Evolutionary conservation across 2,329 filamentous ascomycete genomes (phyloP).

Genomic region (Sporothrix luriei): DNA sequence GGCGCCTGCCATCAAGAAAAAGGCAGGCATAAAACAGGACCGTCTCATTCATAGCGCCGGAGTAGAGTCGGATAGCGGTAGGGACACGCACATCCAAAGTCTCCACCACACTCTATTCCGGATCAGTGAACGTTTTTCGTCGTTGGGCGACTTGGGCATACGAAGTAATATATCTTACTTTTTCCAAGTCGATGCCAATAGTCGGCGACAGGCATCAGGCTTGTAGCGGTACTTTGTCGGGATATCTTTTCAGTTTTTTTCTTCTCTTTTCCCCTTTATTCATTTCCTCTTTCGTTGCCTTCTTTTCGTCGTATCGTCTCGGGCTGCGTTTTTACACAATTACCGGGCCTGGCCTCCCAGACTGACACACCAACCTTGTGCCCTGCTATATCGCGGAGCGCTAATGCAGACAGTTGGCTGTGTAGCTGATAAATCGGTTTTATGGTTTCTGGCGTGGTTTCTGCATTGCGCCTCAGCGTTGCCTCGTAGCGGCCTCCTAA

Average conservation of each 20-base stretch:
- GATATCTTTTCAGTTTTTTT: no score
- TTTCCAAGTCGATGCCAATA: conserved; percentile 11
- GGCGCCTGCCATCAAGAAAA: background rate
- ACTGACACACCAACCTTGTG: conserved; percentile 21
- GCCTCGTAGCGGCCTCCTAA: conserved; percentile 5
- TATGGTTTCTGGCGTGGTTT: conserved; percentile 8
- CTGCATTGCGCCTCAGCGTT: conserved; percentile 14
- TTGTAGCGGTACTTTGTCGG: conserved; percentile 10
- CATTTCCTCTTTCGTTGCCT: no score
- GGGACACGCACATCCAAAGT: background rate
- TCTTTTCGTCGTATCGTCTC: background rate
- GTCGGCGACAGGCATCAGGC: conserved; percentile 23
- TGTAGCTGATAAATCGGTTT: conserved; percentile 22
- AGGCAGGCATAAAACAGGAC: background rate
- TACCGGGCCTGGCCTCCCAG: background rate
- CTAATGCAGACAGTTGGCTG: conserved; percentile 18
- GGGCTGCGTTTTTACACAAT: conserved; percentile 8
- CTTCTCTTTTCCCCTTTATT: no score
- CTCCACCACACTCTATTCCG: background rate
- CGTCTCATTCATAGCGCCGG: conserved; percentile 20
- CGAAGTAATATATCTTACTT: conserved; percentile 6
- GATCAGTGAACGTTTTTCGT: no score
- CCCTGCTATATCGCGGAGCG: conserved; percentile 6
- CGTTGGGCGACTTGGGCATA: no score
- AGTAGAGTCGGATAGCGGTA: background rate